These are phyloP conservation scores for Aspergillus eucalypticola DNA, from an alignment of 2,329 filamentous ascomycete genomes.

Conservation along the genomic window DNA sequence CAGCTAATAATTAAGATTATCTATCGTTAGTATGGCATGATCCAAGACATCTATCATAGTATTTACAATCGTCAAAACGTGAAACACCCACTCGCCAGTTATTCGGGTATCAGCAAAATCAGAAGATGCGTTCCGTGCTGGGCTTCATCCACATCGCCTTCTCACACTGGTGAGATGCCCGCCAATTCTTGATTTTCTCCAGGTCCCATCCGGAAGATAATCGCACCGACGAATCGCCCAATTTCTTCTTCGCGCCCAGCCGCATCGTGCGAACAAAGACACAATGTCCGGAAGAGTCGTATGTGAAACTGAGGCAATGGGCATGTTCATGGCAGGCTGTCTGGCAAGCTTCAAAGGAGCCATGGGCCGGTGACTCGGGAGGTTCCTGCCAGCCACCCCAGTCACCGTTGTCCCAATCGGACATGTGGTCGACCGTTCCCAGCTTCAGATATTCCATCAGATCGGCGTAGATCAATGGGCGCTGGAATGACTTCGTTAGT, in stretches of 20 bases:
- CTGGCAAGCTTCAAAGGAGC: slow-evolving; percentile 32
- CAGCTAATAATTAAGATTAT: neutral
- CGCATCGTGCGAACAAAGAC: slow-evolving; percentile 26
- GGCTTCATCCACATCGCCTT: slow-evolving; percentile 14
- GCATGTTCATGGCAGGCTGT: slow-evolving; percentile 25
- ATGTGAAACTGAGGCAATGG: slow-evolving; percentile 30
- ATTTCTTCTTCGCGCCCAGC: slow-evolving; percentile 21
- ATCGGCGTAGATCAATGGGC: slow-evolving; percentile 26
- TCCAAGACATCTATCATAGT: slow-evolving; percentile 3
- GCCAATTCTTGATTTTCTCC: slow-evolving; percentile 27
- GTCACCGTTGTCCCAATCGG: slow-evolving; percentile 40
- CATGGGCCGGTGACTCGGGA: slow-evolving; percentile 28
- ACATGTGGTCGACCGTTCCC: slow-evolving; percentile 19
- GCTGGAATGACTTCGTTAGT: neutral
- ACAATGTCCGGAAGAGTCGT: slow-evolving; percentile 24
- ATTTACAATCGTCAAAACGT: slow-evolving; percentile 9
- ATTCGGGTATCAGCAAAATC: neutral
- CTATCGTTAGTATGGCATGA: slow-evolving; percentile 1
- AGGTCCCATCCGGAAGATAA: slow-evolving; percentile 32
- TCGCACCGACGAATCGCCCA: slow-evolving; percentile 9
- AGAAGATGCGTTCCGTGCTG: slow-evolving; percentile 14
- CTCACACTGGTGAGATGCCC: slow-evolving; percentile 21
- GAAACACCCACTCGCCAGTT: neutral
- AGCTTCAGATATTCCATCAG: slow-evolving; percentile 33
- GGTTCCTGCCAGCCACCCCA: slow-evolving; percentile 34